Evolutionary conservation across 129 eudicot species (phyloP).

Genomic region (Pittosporum tobira): DNA sequence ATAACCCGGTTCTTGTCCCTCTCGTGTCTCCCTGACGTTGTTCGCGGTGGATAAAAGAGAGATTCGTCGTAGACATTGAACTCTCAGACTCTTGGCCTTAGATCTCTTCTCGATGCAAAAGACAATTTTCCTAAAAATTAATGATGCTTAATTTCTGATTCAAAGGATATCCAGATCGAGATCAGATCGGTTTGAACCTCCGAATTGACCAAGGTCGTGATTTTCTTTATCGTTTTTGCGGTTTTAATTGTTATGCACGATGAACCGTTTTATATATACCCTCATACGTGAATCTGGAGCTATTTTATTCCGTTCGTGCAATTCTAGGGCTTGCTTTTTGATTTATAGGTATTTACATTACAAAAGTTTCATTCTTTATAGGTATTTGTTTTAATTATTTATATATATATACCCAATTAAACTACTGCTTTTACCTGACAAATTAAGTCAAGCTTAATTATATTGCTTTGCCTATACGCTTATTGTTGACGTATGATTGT

Average conservation of each 20-base stretch:
- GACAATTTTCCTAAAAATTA: not conserved
- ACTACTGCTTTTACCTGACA: not conserved
- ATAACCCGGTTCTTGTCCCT: too few relatives aligned
- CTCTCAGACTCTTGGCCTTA: slow-evolving; percentile 5
- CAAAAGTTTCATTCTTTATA: not conserved
- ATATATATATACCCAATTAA: not conserved
- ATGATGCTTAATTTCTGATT: not conserved
- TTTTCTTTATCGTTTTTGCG: not conserved
- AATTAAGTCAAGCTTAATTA: too few relatives aligned
- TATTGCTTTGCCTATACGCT: too few relatives aligned
- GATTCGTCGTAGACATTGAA: not conserved
- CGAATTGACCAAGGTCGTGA: slow-evolving; percentile 18
- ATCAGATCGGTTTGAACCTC: slow-evolving; percentile 4
- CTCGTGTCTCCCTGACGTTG: too few relatives aligned
- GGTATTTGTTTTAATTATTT: slow-evolving; percentile 2
- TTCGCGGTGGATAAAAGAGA: slow-evolving; percentile 14
- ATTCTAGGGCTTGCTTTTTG: slow-evolving; percentile 1
- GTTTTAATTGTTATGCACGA: not conserved
- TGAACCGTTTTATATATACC: not conserved
- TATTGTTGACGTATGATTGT: too few relatives aligned
- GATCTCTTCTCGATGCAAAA: not conserved
- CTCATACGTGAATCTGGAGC: not conserved
- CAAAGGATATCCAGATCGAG: slow-evolving; percentile 1
- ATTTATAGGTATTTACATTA: not conserved
- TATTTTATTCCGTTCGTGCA: not conserved